Evolutionary conservation across 2,329 filamentous ascomycete species (phyloP).

Genomic region (Fusarium beomiforme): DNA sequence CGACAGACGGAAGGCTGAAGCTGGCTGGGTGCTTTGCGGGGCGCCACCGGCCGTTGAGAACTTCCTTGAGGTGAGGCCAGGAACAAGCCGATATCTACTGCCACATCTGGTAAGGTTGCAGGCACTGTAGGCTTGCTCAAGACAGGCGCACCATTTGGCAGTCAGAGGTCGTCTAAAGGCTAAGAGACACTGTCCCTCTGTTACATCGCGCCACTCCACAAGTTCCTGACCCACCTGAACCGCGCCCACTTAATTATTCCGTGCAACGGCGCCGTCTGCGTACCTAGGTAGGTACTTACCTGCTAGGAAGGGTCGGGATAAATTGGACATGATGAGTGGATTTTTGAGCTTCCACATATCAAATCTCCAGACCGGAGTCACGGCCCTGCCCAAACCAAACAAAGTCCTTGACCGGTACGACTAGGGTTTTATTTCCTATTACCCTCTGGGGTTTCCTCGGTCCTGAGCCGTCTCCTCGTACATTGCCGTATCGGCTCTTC

Average conservation of each 20-base stretch:
- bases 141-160: conserved; percentile 5
- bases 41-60: conserved; percentile 24
- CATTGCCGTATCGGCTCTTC: conserved; percentile 38
- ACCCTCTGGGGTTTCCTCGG: conserved; percentile 12
- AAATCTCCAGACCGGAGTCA: conserved; percentile 37
- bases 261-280: conserved; percentile 10
- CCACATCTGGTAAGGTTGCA: conserved; percentile 6
- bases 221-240: conserved; percentile 34
- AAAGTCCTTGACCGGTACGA: conserved; percentile 24
- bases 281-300: too few relatives aligned
- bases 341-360: conserved; percentile 25
- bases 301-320: too few relatives aligned
- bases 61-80: not conserved
- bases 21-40: conserved; percentile 19
- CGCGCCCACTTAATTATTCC: conserved; percentile 30
- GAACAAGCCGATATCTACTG: conserved; percentile 28
- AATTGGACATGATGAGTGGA: conserved; percentile 25
- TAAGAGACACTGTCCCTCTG: conserved; percentile 26
- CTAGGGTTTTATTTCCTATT: conserved; percentile 26
- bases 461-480: conserved; percentile 24
- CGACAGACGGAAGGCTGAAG: not conserved
- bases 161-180: not conserved
- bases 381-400: conserved; percentile 31
- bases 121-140: conserved; percentile 25
- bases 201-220: conserved; percentile 42